phyloP scores from a whole-genome alignment of 805 yeast species.

The Monosporozyma yasuniensis region DNA sequence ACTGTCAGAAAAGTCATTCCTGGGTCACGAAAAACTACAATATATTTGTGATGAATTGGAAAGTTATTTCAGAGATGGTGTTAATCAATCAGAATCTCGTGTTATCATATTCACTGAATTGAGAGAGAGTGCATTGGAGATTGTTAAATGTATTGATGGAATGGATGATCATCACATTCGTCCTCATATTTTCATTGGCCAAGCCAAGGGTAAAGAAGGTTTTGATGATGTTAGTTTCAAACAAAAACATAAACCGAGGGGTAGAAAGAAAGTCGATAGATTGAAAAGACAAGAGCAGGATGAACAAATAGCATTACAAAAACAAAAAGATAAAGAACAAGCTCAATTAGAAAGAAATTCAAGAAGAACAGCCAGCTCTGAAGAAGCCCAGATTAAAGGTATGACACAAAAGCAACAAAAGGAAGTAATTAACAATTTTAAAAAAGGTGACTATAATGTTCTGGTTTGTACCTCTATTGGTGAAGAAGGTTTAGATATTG shows the following conservation, averaged over 20 bases:
- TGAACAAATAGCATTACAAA: slow-evolving; percentile 23
- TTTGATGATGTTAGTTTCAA: slow-evolving; percentile 49
- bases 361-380: slow-evolving; percentile 53
- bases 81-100: slow-evolving; percentile 44
- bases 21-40: slow-evolving; percentile 69
- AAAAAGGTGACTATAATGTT: slow-evolving; percentile 62
- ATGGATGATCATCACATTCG: slow-evolving; percentile 32
- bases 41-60: slow-evolving; percentile 47
- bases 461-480: slow-evolving; percentile 95
- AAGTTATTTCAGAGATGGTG: slow-evolving; percentile 39
- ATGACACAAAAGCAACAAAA: slow-evolving; percentile 89
- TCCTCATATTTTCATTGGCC: slow-evolving; percentile 91
- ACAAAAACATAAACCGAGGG: slow-evolving; percentile 37
- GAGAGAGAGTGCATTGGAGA: slow-evolving; percentile 84
- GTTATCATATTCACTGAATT: slow-evolving; percentile 84
- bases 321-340: slow-evolving; percentile 26
- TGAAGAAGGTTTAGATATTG: slow-evolving; percentile 97
- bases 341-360: slow-evolving; percentile 30
- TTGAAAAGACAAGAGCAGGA: slow-evolving; percentile 29
- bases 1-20: slow-evolving; percentile 29
- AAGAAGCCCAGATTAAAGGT: slow-evolving; percentile 68
- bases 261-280: slow-evolving; percentile 34
- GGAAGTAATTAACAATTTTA: slow-evolving; percentile 64
- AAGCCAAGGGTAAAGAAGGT: slow-evolving; percentile 63
- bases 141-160: slow-evolving; percentile 54